Conservation (phyloP, 2,329 filamentous ascomycete genomes). For the Monosporascus ibericus region DNA sequence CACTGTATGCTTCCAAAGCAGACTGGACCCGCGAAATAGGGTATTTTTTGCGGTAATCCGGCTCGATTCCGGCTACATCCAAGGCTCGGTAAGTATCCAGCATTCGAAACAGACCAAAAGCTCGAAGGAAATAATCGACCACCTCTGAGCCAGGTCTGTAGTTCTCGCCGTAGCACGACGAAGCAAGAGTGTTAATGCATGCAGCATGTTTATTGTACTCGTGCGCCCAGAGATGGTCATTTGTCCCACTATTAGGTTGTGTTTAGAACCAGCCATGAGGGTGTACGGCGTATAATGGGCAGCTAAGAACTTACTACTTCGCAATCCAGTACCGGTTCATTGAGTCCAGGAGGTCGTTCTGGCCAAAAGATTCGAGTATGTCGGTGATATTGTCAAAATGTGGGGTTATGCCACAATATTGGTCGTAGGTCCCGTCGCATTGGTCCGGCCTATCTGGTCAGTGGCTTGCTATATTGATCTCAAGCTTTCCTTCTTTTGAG, state of each 20-base stretch:
- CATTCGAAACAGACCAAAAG: conserved; percentile 33
- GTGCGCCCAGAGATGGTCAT: conserved; percentile 56
- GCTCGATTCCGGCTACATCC: conserved; percentile 30
- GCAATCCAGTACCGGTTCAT: conserved; percentile 41
- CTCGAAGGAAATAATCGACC: conserved; percentile 39
- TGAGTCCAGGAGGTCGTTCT: conserved; percentile 30
- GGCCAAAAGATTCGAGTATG: conserved; percentile 33
- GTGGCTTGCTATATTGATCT: neutral
- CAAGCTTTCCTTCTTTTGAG: neutral
- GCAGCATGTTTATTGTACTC: conserved; percentile 70
- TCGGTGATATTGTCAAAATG: conserved; percentile 35
- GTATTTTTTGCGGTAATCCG: conserved; percentile 30
- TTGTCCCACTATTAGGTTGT: conserved; percentile 25
- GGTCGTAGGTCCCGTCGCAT: conserved; percentile 37
- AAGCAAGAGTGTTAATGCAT: conserved; percentile 63
- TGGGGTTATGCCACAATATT: conserved; percentile 37
- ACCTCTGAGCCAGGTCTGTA: conserved; percentile 36
- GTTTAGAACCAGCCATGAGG: neutral
- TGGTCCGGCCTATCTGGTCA: conserved; percentile 31
- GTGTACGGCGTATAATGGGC: conserved; percentile 3
- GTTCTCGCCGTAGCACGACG: conserved; percentile 56
- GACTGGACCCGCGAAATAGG: conserved; percentile 34
- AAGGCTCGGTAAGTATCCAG: conserved; percentile 38
- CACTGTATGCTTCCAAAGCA: conserved; percentile 38
- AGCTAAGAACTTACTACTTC: conserved; percentile 24